phyloP scores from a whole-genome alignment of 805 yeast genomes.

The Tetrapisispora fleetii region DNA sequence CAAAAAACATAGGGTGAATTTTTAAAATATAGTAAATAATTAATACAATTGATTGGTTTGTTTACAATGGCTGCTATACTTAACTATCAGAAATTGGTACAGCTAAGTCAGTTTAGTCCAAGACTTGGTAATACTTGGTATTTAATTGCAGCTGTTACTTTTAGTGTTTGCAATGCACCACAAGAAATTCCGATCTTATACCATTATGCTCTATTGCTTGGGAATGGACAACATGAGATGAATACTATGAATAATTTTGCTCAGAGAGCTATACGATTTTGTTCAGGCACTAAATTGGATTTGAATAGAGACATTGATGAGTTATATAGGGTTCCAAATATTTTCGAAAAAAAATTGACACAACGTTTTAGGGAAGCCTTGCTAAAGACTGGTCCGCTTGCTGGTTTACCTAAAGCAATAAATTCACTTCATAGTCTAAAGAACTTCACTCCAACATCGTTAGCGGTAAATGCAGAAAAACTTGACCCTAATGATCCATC shows the following conservation, averaged over 20 bases:
- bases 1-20: no score
- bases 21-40: no score
- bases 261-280: constrained; percentile 13
- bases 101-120: constrained; percentile 35
- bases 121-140: constrained; percentile 57
- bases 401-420: constrained; percentile 79
- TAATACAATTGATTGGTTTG: no score
- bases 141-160: constrained; percentile 66
- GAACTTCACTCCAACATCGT: constrained; percentile 49
- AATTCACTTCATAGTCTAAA: constrained; percentile 61
- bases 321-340: constrained; percentile 11
- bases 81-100: constrained; percentile 22
- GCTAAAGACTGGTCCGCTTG: constrained; percentile 66
- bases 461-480: constrained; percentile 19
- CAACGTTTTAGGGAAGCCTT: constrained; percentile 64
- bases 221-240: constrained; percentile 12
- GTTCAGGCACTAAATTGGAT: constrained; percentile 5
- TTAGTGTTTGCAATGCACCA: constrained; percentile 75
- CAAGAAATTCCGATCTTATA: constrained; percentile 67
- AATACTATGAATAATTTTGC: constrained; percentile 13
- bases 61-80: constrained; percentile 14
- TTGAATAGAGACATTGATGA: constrained; percentile 9
- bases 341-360: constrained; percentile 30
- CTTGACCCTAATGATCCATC: constrained; percentile 12
- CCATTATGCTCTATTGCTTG: constrained; percentile 47